These are phyloP conservation scores for Penicillium steckii DNA, from an alignment of 495 filamentous ascomycete species.

Conservation along the genomic window DNA sequence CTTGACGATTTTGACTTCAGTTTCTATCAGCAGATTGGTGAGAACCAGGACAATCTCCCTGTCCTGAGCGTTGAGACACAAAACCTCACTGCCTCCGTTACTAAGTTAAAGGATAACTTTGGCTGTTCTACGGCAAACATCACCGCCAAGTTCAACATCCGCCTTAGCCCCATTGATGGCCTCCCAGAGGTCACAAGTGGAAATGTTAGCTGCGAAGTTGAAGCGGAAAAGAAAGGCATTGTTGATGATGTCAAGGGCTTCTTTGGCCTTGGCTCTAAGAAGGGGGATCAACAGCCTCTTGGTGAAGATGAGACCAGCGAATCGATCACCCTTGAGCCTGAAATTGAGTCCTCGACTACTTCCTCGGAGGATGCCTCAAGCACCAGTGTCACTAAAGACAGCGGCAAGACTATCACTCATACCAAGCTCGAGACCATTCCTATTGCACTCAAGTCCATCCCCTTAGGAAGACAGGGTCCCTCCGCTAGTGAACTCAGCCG, in stretches of 20 bases:
- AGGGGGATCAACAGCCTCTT: constrained; percentile 74
- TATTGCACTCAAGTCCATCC: constrained; percentile 60
- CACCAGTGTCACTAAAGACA: constrained; percentile 47
- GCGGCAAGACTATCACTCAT: constrained; percentile 47
- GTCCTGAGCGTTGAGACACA: constrained; percentile 61
- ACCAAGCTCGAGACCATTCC: constrained; percentile 71
- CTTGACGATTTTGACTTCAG: constrained; percentile 78
- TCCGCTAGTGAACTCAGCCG: constrained; percentile 59
- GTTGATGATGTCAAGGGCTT: constrained; percentile 92
- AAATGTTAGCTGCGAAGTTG: constrained; percentile 79
- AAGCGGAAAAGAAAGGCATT: constrained; percentile 73
- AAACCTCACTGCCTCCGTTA: constrained; percentile 82
- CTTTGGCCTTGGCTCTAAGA: constrained; percentile 89
- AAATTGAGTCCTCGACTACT: constrained; percentile 48
- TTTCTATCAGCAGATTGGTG: constrained; percentile 69
- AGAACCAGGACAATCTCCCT: constrained; percentile 48
- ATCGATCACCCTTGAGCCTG: constrained; percentile 50
- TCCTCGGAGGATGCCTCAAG: constrained; percentile 44
- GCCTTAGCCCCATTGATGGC: constrained; percentile 71
- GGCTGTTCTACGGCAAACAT: constrained; percentile 76
- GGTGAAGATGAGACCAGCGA: constrained; percentile 56
- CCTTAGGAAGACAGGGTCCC: constrained; percentile 56
- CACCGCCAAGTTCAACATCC: constrained; percentile 72
- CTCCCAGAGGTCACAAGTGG: constrained; percentile 76
- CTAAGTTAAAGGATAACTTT: constrained; percentile 68